These are phyloP conservation scores for Emmonsia crescens DNA, from an alignment of 2,329 filamentous ascomycete genomes.

Conservation along the genomic window DNA sequence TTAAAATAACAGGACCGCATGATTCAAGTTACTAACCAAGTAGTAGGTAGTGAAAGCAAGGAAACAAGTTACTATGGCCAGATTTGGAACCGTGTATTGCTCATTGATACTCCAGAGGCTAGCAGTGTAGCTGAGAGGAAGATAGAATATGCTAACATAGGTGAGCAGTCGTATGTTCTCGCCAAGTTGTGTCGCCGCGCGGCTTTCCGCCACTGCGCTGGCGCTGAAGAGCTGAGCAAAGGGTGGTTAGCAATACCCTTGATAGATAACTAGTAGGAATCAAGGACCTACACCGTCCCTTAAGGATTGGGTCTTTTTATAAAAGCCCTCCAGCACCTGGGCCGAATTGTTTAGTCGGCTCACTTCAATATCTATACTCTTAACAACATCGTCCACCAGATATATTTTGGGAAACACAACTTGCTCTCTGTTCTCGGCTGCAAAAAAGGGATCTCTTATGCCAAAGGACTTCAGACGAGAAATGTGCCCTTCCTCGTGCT, in stretches of 20 bases:
- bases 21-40: neutral
- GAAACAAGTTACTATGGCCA: neutral
- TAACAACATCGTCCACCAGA: neutral
- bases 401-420: neutral
- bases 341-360: neutral
- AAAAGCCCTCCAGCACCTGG: neutral
- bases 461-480: neutral
- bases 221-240: constrained; percentile 18
- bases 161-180: constrained; percentile 31
- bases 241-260: neutral
- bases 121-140: constrained; percentile 26
- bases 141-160: constrained; percentile 32
- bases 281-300: neutral
- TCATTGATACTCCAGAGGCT: constrained; percentile 4
- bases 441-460: neutral
- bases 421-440: neutral
- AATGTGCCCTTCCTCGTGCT: neutral
- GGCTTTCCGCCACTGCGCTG: constrained; percentile 20
- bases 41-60: neutral
- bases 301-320: neutral
- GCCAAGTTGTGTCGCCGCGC: constrained; percentile 21
- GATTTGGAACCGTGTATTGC: neutral
- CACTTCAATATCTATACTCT: neutral
- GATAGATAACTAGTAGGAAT: too few species aligned
- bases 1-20: neutral